Percentiles rank a stretch among this genome's conserved stretches.
Evolutionary conservation across 2,329 filamentous ascomycete genomes (phyloP).

Genomic region (Trichoderma polysporum): DNA sequence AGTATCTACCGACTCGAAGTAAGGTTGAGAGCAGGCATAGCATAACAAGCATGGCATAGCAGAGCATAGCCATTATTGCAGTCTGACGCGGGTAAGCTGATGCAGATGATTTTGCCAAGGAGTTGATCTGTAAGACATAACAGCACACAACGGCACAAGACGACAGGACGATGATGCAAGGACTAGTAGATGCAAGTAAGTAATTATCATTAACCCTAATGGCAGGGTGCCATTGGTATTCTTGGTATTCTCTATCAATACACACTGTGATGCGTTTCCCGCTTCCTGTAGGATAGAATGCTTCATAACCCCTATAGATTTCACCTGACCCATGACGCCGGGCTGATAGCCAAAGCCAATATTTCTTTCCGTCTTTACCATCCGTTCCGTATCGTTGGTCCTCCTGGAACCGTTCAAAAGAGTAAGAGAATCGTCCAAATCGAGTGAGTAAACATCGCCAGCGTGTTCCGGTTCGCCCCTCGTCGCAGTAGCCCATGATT

Average conservation of each 20-base stretch:
- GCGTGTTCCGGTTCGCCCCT: conserved; percentile 4
- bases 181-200: background rate
- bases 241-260: conserved; percentile 18
- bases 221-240: background rate
- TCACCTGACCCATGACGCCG: conserved; percentile 6
- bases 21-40: background rate
- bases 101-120: background rate
- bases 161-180: background rate
- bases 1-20: background rate
- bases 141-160: no score
- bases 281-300: conserved; percentile 13
- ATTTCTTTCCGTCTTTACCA: background rate
- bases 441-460: background rate
- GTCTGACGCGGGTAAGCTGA: background rate
- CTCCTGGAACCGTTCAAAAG: conserved; percentile 3
- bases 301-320: conserved; percentile 16
- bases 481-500: background rate
- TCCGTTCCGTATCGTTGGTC: conserved; percentile 10
- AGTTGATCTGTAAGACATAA: background rate
- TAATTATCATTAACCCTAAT: conserved; percentile 9
- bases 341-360: conserved; percentile 16
- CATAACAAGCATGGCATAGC: background rate
- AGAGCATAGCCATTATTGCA: background rate
- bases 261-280: background rate
- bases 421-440: background rate